These are phyloP conservation scores for Taphrina flavorubra DNA, from an alignment of 1,139 yeast genomes.

Conservation along the genomic window DNA sequence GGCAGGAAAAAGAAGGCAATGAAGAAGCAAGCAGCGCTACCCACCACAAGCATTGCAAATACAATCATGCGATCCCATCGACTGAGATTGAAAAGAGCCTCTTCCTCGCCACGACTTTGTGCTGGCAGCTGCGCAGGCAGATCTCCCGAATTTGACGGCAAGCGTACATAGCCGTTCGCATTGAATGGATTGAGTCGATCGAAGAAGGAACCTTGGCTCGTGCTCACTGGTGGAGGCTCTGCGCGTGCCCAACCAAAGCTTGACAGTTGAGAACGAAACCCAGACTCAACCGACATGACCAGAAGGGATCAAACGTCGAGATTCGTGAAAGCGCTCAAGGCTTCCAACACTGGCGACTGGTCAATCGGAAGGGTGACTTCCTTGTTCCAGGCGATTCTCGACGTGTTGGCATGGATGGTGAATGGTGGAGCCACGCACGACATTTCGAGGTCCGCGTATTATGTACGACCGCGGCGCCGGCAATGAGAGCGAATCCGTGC, in stretches of 20 bases:
- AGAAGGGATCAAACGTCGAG: too few species aligned
- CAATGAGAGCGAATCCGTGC: too few species aligned
- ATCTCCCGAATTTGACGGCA: constrained; percentile 27
- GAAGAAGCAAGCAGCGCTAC: constrained; percentile 78
- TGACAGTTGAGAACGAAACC: constrained; percentile 33
- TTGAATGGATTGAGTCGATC: constrained; percentile 34
- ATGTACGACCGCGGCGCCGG: too few species aligned
- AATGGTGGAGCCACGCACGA: too few species aligned
- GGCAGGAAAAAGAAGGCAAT: constrained; percentile 85
- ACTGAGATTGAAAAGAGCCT: constrained; percentile 37
- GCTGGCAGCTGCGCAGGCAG: constrained; percentile 38
- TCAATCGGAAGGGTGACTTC: too few species aligned
- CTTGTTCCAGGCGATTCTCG: too few species aligned
- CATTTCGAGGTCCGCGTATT: too few species aligned
- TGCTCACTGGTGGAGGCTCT: constrained; percentile 28
- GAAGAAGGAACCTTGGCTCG: constrained; percentile 22
- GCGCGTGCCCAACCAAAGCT: constrained; percentile 40
- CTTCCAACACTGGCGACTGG: too few species aligned
- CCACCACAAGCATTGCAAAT: constrained; percentile 75
- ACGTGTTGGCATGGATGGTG: too few species aligned
- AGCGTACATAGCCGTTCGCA: constrained; percentile 26
- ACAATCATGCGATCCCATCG: constrained; percentile 76
- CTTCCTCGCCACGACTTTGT: constrained; percentile 38
- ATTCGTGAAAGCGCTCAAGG: too few species aligned
- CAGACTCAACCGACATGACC: constrained; percentile 20